phyloP scores from a whole-genome alignment of 495 filamentous ascomycete genomes.

The Podospora pseudocomata region DNA sequence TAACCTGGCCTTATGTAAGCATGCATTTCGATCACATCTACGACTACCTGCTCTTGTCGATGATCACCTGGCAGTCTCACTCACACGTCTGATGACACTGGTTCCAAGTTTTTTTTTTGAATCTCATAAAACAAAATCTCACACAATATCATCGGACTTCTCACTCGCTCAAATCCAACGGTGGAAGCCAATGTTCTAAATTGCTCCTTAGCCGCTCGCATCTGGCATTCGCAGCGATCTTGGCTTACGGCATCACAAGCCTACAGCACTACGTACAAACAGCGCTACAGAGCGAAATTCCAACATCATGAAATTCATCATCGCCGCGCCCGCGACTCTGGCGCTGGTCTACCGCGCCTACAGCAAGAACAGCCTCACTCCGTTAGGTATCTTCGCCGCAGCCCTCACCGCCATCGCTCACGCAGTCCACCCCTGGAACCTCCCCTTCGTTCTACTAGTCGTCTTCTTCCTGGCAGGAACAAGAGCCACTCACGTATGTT shows the following conservation, averaged over 20 bases:
- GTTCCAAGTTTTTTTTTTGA: background rate
- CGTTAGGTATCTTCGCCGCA: constrained; percentile 65
- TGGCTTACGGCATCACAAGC: background rate
- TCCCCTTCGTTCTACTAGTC: constrained; percentile 76
- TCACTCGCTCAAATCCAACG: background rate
- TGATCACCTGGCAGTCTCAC: background rate
- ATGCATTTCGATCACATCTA: background rate
- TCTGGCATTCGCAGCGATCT: background rate
- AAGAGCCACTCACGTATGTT: constrained; percentile 69
- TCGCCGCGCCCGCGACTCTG: constrained; percentile 62
- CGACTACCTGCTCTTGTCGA: background rate
- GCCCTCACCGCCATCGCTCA: constrained; percentile 70
- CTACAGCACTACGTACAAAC: background rate
- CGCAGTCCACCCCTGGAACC: constrained; percentile 83
- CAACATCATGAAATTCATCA: constrained; percentile 62
- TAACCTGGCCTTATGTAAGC: background rate
- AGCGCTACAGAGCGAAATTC: background rate
- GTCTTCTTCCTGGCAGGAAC: constrained; percentile 88
- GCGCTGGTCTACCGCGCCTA: constrained; percentile 67
- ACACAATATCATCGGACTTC: background rate
- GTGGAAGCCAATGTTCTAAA: background rate
- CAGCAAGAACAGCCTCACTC: constrained; percentile 71
- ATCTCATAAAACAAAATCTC: background rate
- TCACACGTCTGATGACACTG: background rate
- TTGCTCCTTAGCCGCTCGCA: background rate